Base-by-base conservation (phyloP, 116 monocot species). In the Thalassia testudinum region DNA sequence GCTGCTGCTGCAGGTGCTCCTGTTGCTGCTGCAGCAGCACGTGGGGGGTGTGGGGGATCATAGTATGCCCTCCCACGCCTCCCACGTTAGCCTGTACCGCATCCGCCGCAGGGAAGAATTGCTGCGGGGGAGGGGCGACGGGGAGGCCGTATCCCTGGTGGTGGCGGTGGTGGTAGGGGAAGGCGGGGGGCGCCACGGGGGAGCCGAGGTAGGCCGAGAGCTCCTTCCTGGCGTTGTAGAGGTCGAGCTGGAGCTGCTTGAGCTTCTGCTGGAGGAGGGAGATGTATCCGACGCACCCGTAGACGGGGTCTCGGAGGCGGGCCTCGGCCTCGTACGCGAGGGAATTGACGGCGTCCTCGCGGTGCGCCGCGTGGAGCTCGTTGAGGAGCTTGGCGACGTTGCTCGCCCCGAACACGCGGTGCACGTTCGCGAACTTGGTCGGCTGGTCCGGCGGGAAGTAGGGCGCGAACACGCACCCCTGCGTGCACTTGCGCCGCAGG, bases 381-480 rank as follows among this genome's bases (percentile, higher is more conserved):
- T n/a, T n/a, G n/a, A n/a, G n/a, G n/a, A n/a, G n/a, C n/a, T n/a
- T n/a, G n/a, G n/a, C n/a, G n/a, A n/a, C n/a, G n/a, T n/a, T n/a
- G n/a, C n/a, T n/a, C n/a, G n/a, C n/a, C n/a, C n/a, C n/a, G n/a
- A n/a, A n/a, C n/a, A n/a, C n/a, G n/a, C n/a, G n/a, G n/a, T n/a
- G n/a, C n/a, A n/a, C n/a, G n/a, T n/a, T n/a, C n/a, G n/a, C n/a
- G 43, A 78, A 86, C 48, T 72, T 74, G 42, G 53, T 49, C 10
- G 80, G 80, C 42, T 85, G 58, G 76, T 85, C 80, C 12, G 74
- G 76, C 43, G 80, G 85, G 71, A 85, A 85, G 77, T 80, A 80
- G 27, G 85, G 80, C 18, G 80, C 73, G 68, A 80, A 84, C 34
- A 80, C 68, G 62, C 77, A 85, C 34, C 58, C 70, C 22, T 57